These are phyloP conservation scores for Thelephora terrestris DNA, from an alignment of 1,284 basidiomycete species.

Conservation along the genomic window DNA sequence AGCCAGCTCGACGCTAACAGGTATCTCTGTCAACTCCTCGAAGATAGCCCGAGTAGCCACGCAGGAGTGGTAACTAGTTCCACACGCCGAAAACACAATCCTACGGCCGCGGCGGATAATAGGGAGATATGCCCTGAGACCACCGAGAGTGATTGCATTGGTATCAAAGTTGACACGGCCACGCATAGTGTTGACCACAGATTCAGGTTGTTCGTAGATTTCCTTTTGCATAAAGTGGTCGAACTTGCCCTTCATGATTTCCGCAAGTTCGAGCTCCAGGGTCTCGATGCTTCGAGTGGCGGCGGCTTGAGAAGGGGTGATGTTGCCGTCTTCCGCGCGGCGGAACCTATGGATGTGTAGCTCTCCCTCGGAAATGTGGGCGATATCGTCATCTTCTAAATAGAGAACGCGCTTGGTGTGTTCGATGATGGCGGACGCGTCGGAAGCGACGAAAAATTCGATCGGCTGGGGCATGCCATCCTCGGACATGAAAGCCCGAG, in stretches of 20 bases:
- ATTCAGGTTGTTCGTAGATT: slow-evolving; percentile 99
- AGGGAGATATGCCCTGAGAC: slow-evolving; percentile 89
- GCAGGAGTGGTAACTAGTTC: slow-evolving; percentile 97
- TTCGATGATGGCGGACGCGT: slow-evolving; percentile 93
- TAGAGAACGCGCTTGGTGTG: slow-evolving; percentile 99
- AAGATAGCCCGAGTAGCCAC: slow-evolving; percentile 98
- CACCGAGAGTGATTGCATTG: slow-evolving; percentile 88
- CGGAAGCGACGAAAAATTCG: slow-evolving; percentile 99
- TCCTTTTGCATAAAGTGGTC: slow-evolving; percentile 99
- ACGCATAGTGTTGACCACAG: slow-evolving; percentile 99
- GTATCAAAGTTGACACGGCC: slow-evolving; percentile 99
- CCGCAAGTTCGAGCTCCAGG: slow-evolving; percentile 96
- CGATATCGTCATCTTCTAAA: slow-evolving; percentile 98
- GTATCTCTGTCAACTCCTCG: slow-evolving; percentile 98
- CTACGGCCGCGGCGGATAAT: slow-evolving; percentile 93
- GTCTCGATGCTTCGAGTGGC: slow-evolving; percentile 96
- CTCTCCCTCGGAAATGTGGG: slow-evolving; percentile 94
- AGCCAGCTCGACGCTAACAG: slow-evolving; percentile 94
- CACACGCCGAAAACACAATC: slow-evolving; percentile 96
- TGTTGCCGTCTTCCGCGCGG: slow-evolving; percentile 65
- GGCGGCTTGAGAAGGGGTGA: slow-evolving; percentile 38
- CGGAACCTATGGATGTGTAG: slow-evolving; percentile 98
- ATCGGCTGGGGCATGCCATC: slow-evolving; percentile 98
- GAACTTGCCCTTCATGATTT: slow-evolving; percentile 99
- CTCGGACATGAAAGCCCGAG: slow-evolving; percentile 96